A percentile compares a stretch with the other conserved stretches of the same genome.
phyloP scores from a whole-genome alignment of 352 stramenopile species.

The Aphanomyces invadans region DNA sequence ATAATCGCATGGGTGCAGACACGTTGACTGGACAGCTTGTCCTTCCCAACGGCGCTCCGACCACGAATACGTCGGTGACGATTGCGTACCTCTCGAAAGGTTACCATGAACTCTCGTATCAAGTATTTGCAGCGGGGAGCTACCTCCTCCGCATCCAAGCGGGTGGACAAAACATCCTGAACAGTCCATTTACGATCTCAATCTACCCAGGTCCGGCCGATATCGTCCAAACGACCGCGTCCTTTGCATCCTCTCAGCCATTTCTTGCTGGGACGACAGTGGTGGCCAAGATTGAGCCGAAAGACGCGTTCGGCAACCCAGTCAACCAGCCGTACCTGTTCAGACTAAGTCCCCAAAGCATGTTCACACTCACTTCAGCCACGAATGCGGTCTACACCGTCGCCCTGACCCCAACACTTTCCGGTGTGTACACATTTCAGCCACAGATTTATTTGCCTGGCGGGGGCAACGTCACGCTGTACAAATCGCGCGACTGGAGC shows the following conservation, averaged over 20 bases:
- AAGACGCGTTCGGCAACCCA: slow-evolving; percentile 17
- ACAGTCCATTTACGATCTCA: slow-evolving; percentile 19
- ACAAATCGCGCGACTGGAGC: slow-evolving; percentile 29
- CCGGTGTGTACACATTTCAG: slow-evolving; percentile 33
- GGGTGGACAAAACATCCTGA: neutral
- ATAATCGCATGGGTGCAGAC: slow-evolving; percentile 49
- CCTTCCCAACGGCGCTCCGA: neutral
- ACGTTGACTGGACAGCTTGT: slow-evolving; percentile 27
- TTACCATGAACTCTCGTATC: slow-evolving; percentile 8
- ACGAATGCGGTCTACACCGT: neutral
- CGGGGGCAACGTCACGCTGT: slow-evolving; percentile 53
- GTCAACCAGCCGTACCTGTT: slow-evolving; percentile 1
- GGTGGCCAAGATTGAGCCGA: slow-evolving; percentile 2
- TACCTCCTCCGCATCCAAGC: neutral
- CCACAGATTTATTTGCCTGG: slow-evolving; percentile 42
- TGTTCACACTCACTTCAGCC: neutral
- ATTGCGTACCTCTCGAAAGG: neutral
- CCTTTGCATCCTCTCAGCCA: neutral
- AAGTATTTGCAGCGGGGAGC: neutral
- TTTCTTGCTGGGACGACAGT: slow-evolving; percentile 9
- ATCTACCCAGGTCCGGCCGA: slow-evolving; percentile 15
- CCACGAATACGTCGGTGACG: neutral
- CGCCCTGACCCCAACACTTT: slow-evolving; percentile 22
- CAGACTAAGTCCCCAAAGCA: neutral
- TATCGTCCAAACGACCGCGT: neutral